Conservation (phyloP, 2,329 filamentous ascomycete genomes). For the Aspergillus sclerotialis region DNA sequence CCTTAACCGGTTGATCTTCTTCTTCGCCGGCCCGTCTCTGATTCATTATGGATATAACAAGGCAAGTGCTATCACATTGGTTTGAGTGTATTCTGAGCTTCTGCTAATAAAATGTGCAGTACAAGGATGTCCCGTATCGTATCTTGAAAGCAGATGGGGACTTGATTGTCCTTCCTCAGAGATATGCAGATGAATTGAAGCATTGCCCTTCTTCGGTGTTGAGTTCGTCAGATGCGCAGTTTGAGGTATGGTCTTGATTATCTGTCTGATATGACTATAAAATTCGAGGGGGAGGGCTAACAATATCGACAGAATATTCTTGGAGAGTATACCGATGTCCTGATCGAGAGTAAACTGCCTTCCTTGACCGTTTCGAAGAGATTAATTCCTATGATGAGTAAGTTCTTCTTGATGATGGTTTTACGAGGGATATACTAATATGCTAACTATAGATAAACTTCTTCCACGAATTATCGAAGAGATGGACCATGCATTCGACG, state of each 20-base stretch:
- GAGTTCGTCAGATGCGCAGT: constrained; percentile 22
- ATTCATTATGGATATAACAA: constrained; percentile 21
- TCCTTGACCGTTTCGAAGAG: constrained; percentile 15
- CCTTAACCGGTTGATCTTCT: constrained; percentile 20
- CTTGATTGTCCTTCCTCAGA: constrained; percentile 19
- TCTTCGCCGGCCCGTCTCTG: constrained; percentile 13
- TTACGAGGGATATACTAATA: too few species aligned
- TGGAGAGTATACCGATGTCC: constrained; percentile 21
- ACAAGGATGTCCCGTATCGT: constrained; percentile 18
- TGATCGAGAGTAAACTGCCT: constrained; percentile 17
- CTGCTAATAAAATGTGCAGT: constrained; percentile 12
- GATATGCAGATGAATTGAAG: constrained; percentile 19
- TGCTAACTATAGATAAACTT: constrained; percentile 14
- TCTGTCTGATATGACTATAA: background rate
- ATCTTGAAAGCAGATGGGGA: constrained; percentile 23
- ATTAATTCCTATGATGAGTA: constrained; percentile 19
- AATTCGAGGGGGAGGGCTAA: background rate
- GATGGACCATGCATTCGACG: constrained; percentile 16
- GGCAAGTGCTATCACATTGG: constrained; percentile 5
- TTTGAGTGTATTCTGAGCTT: too few species aligned
- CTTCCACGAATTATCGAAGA: constrained; percentile 20
- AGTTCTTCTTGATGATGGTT: background rate
- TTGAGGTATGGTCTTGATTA: constrained; percentile 10
- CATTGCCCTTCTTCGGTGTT: constrained; percentile 10
- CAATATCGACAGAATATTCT: constrained; percentile 16